Conservation (phyloP, 176 grass and related monocot species). For the Bolboschoenus planiculmis region DNA sequence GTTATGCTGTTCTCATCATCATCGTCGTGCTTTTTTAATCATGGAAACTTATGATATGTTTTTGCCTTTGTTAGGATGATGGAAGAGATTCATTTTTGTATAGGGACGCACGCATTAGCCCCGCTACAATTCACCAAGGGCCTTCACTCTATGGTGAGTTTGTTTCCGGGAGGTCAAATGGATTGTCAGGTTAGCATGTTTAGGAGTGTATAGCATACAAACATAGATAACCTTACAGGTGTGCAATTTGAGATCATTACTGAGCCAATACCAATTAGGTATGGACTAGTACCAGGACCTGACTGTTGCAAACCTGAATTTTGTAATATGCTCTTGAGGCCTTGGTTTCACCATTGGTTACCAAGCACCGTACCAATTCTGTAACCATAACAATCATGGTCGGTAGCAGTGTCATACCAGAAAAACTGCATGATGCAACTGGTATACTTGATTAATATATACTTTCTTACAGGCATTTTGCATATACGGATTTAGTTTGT, state of each 20-base stretch:
- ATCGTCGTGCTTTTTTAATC: neutral
- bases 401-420: neutral
- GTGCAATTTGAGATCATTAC: neutral
- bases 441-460: neutral
- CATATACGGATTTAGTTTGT: neutral
- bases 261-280: neutral
- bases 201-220: neutral
- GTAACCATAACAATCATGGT: neutral
- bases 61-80: constrained; percentile 34
- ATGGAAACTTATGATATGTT: neutral
- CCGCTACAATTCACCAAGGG: constrained; percentile 32
- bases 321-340: constrained; percentile 17
- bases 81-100: constrained; percentile 28
- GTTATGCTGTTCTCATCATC: neutral
- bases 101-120: constrained; percentile 16
- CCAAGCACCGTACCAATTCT: neutral
- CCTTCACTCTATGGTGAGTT: constrained; percentile 35
- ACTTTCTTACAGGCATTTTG: neutral
- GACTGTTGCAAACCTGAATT: neutral
- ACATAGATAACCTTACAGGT: neutral
- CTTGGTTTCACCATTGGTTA: neutral
- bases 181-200: constrained; percentile 32
- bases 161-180: constrained; percentile 21
- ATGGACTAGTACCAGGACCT: neutral
- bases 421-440: neutral